Evolutionary conservation across 768 basidiomycete species (phyloP), one percentile per base, ranked within the genome.

Genomic region (Serendipita sp.): DNA sequence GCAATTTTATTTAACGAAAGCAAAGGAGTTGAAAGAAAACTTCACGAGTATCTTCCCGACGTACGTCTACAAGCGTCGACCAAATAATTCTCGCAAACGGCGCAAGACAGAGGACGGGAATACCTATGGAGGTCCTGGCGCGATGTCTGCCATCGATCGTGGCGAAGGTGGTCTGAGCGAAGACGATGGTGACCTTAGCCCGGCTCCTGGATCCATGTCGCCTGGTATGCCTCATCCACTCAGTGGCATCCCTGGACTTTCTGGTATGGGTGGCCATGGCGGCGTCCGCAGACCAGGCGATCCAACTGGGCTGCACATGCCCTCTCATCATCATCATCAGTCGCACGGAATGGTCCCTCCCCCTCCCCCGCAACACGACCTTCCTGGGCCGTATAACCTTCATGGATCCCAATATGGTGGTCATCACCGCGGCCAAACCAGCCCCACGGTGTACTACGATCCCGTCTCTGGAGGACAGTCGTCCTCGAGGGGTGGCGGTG

Each of bases 41-140:
- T 92, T 92, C 77, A 91, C 91, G 73, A 74, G 80, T 27, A 87
- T 83, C 71, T 91, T 91, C 73, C 90, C 90, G 15, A 88, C 91
- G 78, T 92, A 92, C 69, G 88, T 92, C 50, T 92, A 92, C 76
- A 82, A 85, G 69, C 83, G 90, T 62, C 80, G 90, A 62, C 90
- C 90, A 31, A 92, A 92, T 76, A 90, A 92, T 72, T 86, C 86
- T 64, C 83, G 90, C 69, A 86, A 83, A 70, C 80, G 78, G 70
- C 77, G 81, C 64, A 77, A 74, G 66, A 64, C 74, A 0, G 79
- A 80, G 31, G 55, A 60, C 5, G 31, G 8, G 48, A 37, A 10
- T 11, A 31, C 18, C n/a, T 60, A 60, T 36, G 55, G 55, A 4
- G 27, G 27, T 29, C 55, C 55, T 31, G 55, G 55, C 10, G 55